These are phyloP conservation scores for Phialocephala sp. DNA, from an alignment of 2,329 filamentous ascomycete genomes.

Conservation along the genomic window DNA sequence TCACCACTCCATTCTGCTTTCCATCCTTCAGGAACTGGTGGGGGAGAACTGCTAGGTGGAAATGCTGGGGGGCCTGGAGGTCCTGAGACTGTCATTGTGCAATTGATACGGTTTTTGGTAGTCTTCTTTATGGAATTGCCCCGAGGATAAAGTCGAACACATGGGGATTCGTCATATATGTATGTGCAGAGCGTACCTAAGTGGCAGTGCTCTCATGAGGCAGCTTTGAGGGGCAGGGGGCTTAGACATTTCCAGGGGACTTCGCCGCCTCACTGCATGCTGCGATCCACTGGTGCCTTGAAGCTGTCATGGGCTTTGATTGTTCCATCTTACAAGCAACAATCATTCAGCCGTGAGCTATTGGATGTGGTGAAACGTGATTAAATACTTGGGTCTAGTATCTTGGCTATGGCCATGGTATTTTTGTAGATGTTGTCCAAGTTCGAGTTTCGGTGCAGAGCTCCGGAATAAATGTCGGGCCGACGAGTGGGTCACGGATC, in stretches of 20 bases:
- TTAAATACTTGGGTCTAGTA: too few species aligned
- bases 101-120: not conserved
- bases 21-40: constrained; percentile 12
- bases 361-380: not conserved
- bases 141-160: not conserved
- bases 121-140: not conserved
- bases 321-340: not conserved
- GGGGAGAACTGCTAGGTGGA: constrained; percentile 2
- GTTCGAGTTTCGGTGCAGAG: too few species aligned
- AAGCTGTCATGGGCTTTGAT: not conserved
- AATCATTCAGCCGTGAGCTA: not conserved
- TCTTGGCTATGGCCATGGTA: too few species aligned
- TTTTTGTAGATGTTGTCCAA: too few species aligned
- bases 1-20: constrained; percentile 11
- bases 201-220: not conserved
- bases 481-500: too few species aligned
- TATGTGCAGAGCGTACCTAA: not conserved
- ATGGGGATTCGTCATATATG: not conserved
- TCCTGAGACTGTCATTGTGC: constrained; percentile 10
- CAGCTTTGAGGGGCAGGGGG: not conserved
- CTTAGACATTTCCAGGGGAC: not conserved
- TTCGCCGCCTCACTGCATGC: constrained; percentile 7
- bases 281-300: not conserved
- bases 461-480: too few species aligned
- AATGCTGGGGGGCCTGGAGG: constrained; percentile 7